Base-by-base conservation (phyloP, 2,329 filamentous ascomycete species). In the Aspergillus carbonarius region DNA sequence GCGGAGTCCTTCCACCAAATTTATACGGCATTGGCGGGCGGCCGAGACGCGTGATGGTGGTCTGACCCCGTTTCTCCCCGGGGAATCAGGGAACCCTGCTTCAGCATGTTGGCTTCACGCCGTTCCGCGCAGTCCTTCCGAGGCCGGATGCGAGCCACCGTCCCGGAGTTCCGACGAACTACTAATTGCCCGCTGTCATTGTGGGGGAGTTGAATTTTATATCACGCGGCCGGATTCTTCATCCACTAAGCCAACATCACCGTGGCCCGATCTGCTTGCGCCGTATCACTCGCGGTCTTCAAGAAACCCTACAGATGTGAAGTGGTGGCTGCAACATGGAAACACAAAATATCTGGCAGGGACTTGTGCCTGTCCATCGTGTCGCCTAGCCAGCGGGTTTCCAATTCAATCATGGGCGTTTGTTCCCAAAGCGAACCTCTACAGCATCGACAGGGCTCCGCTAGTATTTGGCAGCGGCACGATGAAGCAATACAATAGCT, bases 371-470 rank as follows among this genome's bases (percentile, higher is more conserved):
- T 91, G 88, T 70, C 78, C 74, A 5, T 83, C 84, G 2, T 91
- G 88, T 68, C 83, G 87, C 5, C 75, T 86, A 3, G 72, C 75
- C 0, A 81, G 83, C 1, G 87, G 87, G 3, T 87, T 85, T 62
- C 85, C 89, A 57, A 81, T 89, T 48, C 83, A 88, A 64, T 76
- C 82, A 0, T 91, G 88, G 88, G 80, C 84, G 0, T 91, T 89
- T 66, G 74, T 90, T 0, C 85, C 86, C 0, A 77, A 79, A n/a
- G 70, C 74, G 1, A 86, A 88, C 64, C 84, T 90, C 54, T 72
- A 77, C 17, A 76, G 83, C 25, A 60, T 72, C 32, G 61, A 78
- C 49, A 66, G 73, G 13, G 66, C 68, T 18, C 66, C 72, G 1
- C 59, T 78, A 4, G 58, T 65, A 12, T 73, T 81, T 3, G 68